Evolutionary conservation across 257 asterid species (phyloP).

Genomic region (Solanum chiquidenum): DNA sequence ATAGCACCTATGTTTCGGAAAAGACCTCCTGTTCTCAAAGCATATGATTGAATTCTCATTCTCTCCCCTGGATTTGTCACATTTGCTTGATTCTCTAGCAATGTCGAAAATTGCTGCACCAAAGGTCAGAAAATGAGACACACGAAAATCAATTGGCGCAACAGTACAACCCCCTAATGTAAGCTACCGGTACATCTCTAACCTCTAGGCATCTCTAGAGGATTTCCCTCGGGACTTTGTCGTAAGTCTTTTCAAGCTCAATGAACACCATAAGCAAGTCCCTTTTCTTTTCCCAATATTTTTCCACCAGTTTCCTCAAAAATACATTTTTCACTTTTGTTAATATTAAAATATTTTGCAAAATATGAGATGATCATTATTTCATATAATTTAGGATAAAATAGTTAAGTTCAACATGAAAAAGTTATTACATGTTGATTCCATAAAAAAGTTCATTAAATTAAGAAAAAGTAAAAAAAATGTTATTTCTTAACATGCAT

Average conservation of each 20-base stretch:
- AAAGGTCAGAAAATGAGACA: neutral
- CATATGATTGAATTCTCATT: constrained; percentile 59
- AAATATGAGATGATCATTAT: neutral
- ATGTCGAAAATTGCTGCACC: constrained; percentile 67
- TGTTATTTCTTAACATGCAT: neutral
- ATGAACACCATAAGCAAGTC: neutral
- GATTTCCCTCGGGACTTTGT: neutral
- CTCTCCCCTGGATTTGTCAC: constrained; percentile 59
- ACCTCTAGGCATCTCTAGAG: neutral
- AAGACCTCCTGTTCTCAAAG: constrained; percentile 65
- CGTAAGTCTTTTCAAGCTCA: neutral
- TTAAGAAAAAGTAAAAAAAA: neutral
- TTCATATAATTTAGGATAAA: neutral
- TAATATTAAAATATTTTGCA: neutral
- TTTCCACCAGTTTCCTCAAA: neutral
- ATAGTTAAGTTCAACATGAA: neutral
- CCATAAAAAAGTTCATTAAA: neutral
- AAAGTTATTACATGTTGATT: neutral
- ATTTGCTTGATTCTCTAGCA: constrained; percentile 44
- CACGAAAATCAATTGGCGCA: neutral
- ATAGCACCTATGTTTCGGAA: constrained; percentile 72
- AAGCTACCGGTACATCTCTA: neutral
- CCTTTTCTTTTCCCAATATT: neutral
- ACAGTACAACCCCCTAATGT: neutral
- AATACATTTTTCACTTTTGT: neutral